Evolutionary conservation across 2,329 filamentous ascomycete genomes (phyloP).

Genomic region (Drechmeria coniospora): DNA sequence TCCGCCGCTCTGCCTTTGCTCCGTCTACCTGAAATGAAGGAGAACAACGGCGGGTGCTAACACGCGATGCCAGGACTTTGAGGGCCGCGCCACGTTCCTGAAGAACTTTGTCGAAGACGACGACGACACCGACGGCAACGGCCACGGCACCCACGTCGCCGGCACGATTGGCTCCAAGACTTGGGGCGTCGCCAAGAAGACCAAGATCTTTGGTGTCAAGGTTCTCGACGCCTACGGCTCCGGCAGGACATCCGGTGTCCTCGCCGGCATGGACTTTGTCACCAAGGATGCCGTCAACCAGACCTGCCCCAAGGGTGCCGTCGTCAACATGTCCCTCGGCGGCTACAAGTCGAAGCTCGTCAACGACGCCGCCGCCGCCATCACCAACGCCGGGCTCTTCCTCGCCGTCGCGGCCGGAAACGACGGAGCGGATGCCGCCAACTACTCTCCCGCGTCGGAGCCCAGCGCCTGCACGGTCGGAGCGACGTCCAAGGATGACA

Average conservation of each 20-base stretch:
- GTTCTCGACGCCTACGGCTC: slow-evolving; percentile 23
- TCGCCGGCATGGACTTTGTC: slow-evolving; percentile 29
- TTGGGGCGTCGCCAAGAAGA: slow-evolving; percentile 31
- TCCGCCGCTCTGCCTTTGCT: no score
- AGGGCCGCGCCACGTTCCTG: slow-evolving; percentile 23
- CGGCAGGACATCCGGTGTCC: slow-evolving; percentile 22
- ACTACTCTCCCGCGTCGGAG: slow-evolving; percentile 29
- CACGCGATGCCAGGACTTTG: slow-evolving; percentile 18
- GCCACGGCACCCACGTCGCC: slow-evolving; percentile 32
- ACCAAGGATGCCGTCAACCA: slow-evolving; percentile 17
- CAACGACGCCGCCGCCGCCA: slow-evolving; percentile 29
- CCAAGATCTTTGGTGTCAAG: slow-evolving; percentile 27
- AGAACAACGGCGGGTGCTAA: slow-evolving; percentile 1
- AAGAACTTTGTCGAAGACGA: slow-evolving; percentile 22
- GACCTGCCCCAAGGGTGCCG: slow-evolving; percentile 24
- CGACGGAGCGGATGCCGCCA: slow-evolving; percentile 23
- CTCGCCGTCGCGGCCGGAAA: slow-evolving; percentile 42
- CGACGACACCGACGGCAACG: slow-evolving; percentile 23
- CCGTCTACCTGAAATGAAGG: neutral
- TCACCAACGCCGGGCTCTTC: slow-evolving; percentile 29
- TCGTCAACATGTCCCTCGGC: slow-evolving; percentile 41
- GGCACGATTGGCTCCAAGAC: slow-evolving; percentile 26
- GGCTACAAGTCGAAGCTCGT: slow-evolving; percentile 26
- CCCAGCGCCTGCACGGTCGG: slow-evolving; percentile 33
- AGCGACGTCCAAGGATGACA: slow-evolving; percentile 22